Percentiles rank a stretch among this genome's conserved stretches.
These are phyloP conservation scores for Tripterygium wilfordii DNA, from an alignment of 177 flowering plant genomes.

Conservation along the genomic window DNA sequence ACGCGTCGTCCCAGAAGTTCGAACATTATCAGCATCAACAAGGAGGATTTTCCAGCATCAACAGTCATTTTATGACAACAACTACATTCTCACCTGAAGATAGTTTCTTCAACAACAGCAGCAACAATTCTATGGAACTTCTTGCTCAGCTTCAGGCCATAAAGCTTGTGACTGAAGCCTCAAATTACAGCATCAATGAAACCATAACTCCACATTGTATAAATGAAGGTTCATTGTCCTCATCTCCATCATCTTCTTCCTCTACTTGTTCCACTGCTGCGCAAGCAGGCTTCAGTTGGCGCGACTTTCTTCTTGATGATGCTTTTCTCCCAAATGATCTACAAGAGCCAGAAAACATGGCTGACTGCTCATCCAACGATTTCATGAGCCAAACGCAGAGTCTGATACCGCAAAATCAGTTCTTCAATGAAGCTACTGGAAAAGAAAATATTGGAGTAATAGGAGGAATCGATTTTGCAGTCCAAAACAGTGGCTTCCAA, in stretches of 20 bases:
- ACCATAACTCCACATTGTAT: slow-evolving; percentile 4
- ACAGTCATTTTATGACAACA: slow-evolving; percentile 6
- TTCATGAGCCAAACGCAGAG: background rate
- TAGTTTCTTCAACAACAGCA: slow-evolving; percentile 6
- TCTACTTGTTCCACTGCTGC: slow-evolving; percentile 23
- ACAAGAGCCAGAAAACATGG: slow-evolving; percentile 9
- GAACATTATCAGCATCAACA: slow-evolving; percentile 9
- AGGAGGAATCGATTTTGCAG: background rate
- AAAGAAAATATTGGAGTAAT: background rate
- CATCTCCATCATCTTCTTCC: slow-evolving; percentile 28
- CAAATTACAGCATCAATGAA: slow-evolving; percentile 17
- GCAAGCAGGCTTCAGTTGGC: slow-evolving; percentile 33
- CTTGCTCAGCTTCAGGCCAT: slow-evolving; percentile 70
- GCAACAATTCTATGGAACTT: slow-evolving; percentile 36
- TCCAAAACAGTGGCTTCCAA: slow-evolving; percentile 1
- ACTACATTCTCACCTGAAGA: slow-evolving; percentile 9
- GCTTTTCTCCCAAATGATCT: slow-evolving; percentile 14
- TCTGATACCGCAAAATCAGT: background rate
- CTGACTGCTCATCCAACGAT: slow-evolving; percentile 5
- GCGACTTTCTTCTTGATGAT: slow-evolving; percentile 54
- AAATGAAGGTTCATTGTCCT: slow-evolving; percentile 23
- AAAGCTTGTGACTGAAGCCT: slow-evolving; percentile 39
- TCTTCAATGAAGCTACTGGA: background rate
- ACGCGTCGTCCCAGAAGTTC: slow-evolving; percentile 27
- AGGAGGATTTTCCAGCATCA: slow-evolving; percentile 7